These are phyloP conservation scores for Diplotaxis tenuifolia DNA, from an alignment of 345 rosid genomes.

Conservation along the genomic window DNA sequence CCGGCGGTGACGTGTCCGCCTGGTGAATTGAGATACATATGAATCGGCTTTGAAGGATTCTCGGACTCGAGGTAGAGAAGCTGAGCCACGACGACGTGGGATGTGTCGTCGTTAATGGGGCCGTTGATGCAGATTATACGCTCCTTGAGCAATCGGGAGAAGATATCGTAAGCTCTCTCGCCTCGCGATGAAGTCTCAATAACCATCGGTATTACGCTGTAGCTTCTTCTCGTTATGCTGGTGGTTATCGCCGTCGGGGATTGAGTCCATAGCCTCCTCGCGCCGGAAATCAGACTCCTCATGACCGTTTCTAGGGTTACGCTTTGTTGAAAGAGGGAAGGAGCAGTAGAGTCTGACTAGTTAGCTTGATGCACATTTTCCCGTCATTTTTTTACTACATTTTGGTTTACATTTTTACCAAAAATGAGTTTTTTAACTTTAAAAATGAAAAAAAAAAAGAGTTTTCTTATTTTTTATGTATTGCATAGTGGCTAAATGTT, in stretches of 20 bases:
- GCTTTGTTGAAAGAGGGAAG: slow-evolving; percentile 1
- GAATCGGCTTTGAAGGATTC: slow-evolving; percentile 93
- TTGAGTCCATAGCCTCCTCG: slow-evolving; percentile 17
- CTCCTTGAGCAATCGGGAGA: slow-evolving; percentile 92
- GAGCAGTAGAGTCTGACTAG: not conserved
- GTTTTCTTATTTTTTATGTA: too few relatives aligned
- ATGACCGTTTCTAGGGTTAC: slow-evolving; percentile 22
- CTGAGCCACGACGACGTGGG: slow-evolving; percentile 97
- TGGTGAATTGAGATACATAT: slow-evolving; percentile 96
- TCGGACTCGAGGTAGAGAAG: slow-evolving; percentile 97
- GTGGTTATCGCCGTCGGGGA: slow-evolving; percentile 11
- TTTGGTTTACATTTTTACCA: too few relatives aligned
- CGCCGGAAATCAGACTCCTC: slow-evolving; percentile 33
- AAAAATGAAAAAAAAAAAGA: too few relatives aligned
- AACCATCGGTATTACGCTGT: slow-evolving; percentile 88
- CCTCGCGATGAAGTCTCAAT: slow-evolving; percentile 98
- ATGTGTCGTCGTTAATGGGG: slow-evolving; percentile 80
- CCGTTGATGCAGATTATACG: slow-evolving; percentile 92
- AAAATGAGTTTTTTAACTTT: too few relatives aligned
- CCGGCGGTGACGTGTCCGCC: slow-evolving; percentile 99
- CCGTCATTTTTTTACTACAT: not conserved
- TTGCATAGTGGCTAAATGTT: not conserved
- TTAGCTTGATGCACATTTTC: not conserved
- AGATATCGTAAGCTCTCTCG: slow-evolving; percentile 95
- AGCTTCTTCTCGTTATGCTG: slow-evolving; percentile 40